These are phyloP conservation scores for Penicillium sp. DNA, from an alignment of 2,329 filamentous ascomycete species.

Conservation along the genomic window DNA sequence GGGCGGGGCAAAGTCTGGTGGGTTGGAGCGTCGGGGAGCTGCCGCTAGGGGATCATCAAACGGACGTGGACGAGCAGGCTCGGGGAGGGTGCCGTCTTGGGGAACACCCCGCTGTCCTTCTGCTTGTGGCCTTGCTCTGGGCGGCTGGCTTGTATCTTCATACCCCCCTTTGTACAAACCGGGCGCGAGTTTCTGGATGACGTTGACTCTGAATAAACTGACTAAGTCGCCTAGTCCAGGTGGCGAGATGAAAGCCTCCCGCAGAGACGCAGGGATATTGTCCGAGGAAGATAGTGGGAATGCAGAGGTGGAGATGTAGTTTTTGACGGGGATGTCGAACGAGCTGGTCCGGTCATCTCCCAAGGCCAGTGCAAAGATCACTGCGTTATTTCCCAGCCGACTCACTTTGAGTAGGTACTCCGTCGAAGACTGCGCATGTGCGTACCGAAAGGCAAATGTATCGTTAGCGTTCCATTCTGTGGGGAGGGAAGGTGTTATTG, in stretches of 20 bases:
- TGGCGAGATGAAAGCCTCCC: slow-evolving; percentile 69
- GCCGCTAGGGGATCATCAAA: slow-evolving; percentile 64
- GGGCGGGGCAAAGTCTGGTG: slow-evolving; percentile 77
- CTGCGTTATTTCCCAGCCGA: slow-evolving; percentile 77
- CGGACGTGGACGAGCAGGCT: slow-evolving; percentile 65
- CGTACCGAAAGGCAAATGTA: slow-evolving; percentile 77
- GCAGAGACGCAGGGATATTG: slow-evolving; percentile 33
- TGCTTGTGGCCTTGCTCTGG: slow-evolving; percentile 42
- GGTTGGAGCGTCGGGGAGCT: slow-evolving; percentile 59
- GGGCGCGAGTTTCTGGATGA: slow-evolving; percentile 82
- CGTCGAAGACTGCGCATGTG: slow-evolving; percentile 80
- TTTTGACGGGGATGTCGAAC: slow-evolving; percentile 70
- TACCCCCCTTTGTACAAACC: slow-evolving; percentile 75
- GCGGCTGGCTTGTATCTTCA: slow-evolving; percentile 51
- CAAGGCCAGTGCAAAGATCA: slow-evolving; percentile 74
- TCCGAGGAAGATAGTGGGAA: slow-evolving; percentile 49
- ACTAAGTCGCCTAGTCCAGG: slow-evolving; percentile 68
- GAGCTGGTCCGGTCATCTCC: slow-evolving; percentile 78
- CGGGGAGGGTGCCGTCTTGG: slow-evolving; percentile 53
- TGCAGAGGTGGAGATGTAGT: slow-evolving; percentile 67
- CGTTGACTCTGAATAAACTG: slow-evolving; percentile 67
- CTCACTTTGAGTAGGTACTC: slow-evolving; percentile 78
- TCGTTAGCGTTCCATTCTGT: slow-evolving; percentile 75
- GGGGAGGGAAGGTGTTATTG: slow-evolving; percentile 55
- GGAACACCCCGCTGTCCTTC: slow-evolving; percentile 45